Evolutionary conservation across 176 grass and related monocot species (phyloP), one percentile per base, ranked within the genome.

Genomic region (Aegilops bicornis): DNA sequence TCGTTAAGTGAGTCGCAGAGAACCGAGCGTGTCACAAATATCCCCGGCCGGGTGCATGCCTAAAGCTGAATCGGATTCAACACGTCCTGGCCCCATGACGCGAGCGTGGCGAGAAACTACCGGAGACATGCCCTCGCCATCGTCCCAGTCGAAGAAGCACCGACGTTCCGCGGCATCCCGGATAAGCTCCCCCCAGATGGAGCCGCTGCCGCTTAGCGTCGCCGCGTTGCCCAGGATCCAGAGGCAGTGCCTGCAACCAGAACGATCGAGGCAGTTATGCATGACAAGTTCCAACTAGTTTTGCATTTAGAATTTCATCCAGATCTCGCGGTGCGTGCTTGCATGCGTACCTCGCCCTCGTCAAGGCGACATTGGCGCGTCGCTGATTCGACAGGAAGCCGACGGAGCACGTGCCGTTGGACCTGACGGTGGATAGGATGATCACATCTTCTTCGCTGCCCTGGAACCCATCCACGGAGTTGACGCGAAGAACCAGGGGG

Each of bases 391-490:
- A 79, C 29, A 92, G 74, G 65, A 97, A 97, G 75, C 95, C 86
- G 39, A 91, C 64, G 0, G 83, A 89, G 37, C 92, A 84, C 2
- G 29, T 1, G 20, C 4, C n/a, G 74, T 97, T 97, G 29, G 90
- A 97, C n/a, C 90, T 94, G 36, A 97, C 92, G 23, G 92, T 92
- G 23, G 90, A 92, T 3, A 97, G 76, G 64, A 97, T 91, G 58
- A 94, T 94, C 30, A 97, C 37, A 30, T 97, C 90, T 50, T 97
- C 88, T 39, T 97, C 92, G 5, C 92, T 92, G 17, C 95, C 92
- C 65, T 97, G 95, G 79, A 97, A 94, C 2, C 95, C 95, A 50
- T 97, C 95, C 11, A 94, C 84, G 0, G 90, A 94, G 59, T 88
- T 94, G 27, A 97, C 48, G 5, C 52, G 85, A 32, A 81, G 65